Evolutionary conservation across 805 yeast species (phyloP).

Genomic region (Starmera amethionina): DNA sequence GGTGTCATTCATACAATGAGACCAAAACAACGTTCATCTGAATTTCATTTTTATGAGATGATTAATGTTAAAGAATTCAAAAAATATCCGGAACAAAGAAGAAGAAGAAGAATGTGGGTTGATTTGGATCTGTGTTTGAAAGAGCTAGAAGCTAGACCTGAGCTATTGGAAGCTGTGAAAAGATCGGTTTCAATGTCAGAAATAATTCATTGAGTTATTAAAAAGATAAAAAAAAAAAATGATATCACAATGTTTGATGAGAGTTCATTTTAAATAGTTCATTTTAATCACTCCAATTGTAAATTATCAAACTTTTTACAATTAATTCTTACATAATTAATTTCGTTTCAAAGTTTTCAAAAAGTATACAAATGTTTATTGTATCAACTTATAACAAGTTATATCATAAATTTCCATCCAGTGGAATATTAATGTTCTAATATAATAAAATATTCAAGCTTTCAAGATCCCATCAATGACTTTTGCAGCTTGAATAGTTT

Average conservation of each 20-base stretch:
- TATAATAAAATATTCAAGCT: background rate
- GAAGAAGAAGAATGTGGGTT: slow-evolving; percentile 69
- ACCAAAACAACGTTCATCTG: slow-evolving; percentile 62
- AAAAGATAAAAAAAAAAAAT: no score
- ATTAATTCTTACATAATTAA: no score
- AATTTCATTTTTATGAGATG: slow-evolving; percentile 84
- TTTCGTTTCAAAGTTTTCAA: no score
- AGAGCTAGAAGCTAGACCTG: slow-evolving; percentile 55
- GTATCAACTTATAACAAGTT: no score
- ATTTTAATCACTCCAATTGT: no score
- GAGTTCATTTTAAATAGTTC: no score
- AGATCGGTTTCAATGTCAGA: slow-evolving; percentile 34
- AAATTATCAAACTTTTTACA: no score
- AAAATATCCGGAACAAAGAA: slow-evolving; percentile 66
- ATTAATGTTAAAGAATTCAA: slow-evolving; percentile 40
- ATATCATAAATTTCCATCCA: no score
- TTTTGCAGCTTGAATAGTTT: slow-evolving; percentile 34
- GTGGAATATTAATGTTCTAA: background rate
- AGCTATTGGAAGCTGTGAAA: slow-evolving; percentile 54
- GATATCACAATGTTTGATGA: no score
- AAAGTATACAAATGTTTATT: no score
- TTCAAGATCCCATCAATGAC: slow-evolving; percentile 21
- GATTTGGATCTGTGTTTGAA: slow-evolving; percentile 55
- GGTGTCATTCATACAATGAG: slow-evolving; percentile 60
- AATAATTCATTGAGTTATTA: background rate